Evolutionary conservation across 495 filamentous ascomycete species (phyloP).

Genomic region (Penicillium roqueforti): DNA sequence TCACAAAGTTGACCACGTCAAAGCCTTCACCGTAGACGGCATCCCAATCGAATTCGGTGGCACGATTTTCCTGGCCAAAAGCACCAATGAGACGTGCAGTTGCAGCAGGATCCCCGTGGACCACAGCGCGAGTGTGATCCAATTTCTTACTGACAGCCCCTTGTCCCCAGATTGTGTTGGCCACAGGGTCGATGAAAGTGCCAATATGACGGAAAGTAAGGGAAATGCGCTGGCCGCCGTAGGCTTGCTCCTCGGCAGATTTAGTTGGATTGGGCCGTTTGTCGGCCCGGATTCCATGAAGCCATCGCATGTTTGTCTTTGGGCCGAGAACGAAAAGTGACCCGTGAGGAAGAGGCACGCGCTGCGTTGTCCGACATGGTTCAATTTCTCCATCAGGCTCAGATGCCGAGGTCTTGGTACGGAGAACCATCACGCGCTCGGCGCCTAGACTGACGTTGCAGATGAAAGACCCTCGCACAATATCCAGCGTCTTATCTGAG

Average conservation of each 20-base stretch:
- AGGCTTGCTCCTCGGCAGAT: slow-evolving; percentile 63
- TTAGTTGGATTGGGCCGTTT: slow-evolving; percentile 66
- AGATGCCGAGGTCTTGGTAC: slow-evolving; percentile 63
- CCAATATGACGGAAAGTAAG: slow-evolving; percentile 90
- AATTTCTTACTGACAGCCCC: slow-evolving; percentile 69
- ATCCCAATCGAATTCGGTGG: slow-evolving; percentile 73
- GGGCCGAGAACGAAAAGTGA: slow-evolving; percentile 81
- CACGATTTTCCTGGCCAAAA: slow-evolving; percentile 83
- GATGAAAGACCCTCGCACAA: slow-evolving; percentile 73
- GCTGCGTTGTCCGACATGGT: slow-evolving; percentile 51
- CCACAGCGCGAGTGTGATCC: slow-evolving; percentile 53
- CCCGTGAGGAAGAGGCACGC: slow-evolving; percentile 78
- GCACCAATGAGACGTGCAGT: slow-evolving; percentile 67
- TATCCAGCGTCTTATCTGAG: slow-evolving; percentile 94
- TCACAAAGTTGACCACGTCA: slow-evolving; percentile 75
- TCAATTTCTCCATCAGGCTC: slow-evolving; percentile 16
- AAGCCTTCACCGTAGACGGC: slow-evolving; percentile 75
- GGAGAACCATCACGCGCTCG: slow-evolving; percentile 83
- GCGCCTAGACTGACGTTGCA: slow-evolving; percentile 92
- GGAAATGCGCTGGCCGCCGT: slow-evolving; percentile 74
- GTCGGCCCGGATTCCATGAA: slow-evolving; percentile 86
- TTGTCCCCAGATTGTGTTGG: slow-evolving; percentile 81
- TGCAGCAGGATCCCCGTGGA: slow-evolving; percentile 63
- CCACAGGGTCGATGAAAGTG: slow-evolving; percentile 66
- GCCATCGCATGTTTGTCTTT: slow-evolving; percentile 77